phyloP scores from a whole-genome alignment of 2,329 filamentous ascomycete species.

The Penicillium sp. region DNA sequence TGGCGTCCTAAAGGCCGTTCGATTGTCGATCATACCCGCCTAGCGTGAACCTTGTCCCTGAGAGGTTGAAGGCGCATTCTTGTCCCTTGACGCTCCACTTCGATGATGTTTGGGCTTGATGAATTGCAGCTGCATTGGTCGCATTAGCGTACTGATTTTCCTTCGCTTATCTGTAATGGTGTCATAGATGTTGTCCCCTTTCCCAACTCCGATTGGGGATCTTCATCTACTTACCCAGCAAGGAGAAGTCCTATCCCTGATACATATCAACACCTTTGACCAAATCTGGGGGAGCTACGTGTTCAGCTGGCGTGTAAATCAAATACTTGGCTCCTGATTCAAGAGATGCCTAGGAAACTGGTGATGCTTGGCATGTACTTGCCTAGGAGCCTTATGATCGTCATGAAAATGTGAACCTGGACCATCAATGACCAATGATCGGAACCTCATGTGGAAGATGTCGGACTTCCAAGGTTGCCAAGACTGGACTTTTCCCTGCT shows the following conservation, averaged over 20 bases:
- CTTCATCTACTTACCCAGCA: background rate
- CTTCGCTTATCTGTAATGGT: background rate
- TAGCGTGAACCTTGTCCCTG: slow-evolving; percentile 17
- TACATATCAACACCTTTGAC: background rate
- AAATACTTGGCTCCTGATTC: slow-evolving; percentile 4
- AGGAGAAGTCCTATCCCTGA: background rate
- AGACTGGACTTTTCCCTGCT: slow-evolving; percentile 1
- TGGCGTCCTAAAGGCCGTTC: slow-evolving; percentile 13
- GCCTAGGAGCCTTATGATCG: background rate
- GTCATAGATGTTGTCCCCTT: background rate
- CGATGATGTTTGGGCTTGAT: slow-evolving; percentile 10
- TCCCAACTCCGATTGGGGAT: background rate
- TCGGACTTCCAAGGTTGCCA: background rate
- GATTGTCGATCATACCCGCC: slow-evolving; percentile 21
- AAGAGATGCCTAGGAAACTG: background rate
- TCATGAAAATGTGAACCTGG: background rate
- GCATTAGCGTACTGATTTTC: background rate
- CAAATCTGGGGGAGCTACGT: background rate
- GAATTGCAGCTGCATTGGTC: slow-evolving; percentile 11
- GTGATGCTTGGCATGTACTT: slow-evolving; percentile 20
- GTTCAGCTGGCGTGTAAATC: slow-evolving; percentile 1
- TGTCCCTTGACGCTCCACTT: slow-evolving; percentile 11
- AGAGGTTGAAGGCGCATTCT: slow-evolving; percentile 11
- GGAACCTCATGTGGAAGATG: background rate
- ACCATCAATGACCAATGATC: slow-evolving; percentile 2